Base-by-base conservation (phyloP, 331 rosid genomes). In the Rosa hybrid region DNA sequence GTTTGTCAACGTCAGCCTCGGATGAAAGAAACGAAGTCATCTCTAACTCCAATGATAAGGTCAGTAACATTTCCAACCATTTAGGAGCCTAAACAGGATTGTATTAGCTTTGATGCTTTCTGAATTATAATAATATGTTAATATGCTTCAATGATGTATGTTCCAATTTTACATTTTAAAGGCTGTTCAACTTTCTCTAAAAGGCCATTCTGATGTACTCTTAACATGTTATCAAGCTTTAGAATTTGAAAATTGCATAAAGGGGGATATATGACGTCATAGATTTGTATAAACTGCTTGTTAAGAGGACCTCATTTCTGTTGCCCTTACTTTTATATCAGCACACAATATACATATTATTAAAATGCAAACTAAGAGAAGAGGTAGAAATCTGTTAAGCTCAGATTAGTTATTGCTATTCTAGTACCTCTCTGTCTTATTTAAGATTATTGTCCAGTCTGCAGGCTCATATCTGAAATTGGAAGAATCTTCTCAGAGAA, bases 381-480 rank as follows among this genome's bases (percentile, higher is more conserved):
- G 44, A 30, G 12, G 50, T 12, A 39, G 14, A 20, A 41, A 68
- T 39, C 12, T 67, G 50, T 8, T 8, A 17, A 13, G 27, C 12
- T 11, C 49, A 16, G 48, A 49, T 11, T 51, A 34, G 46, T 39
- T 48, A n/a, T 64, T 80, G 20, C 49, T 62, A 50, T 13, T 17
- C 60, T 17, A 78, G 42, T 39, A 25, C 56, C 23, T 64, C 57
- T 46, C 60, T 45, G 39, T 75, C 82, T 85, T 57, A 72, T 60
- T 86, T 72, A 75, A 74, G 59, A 81, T 78, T 75, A 57, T 72
- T 86, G 39, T 79, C 67, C 88, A 94, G 98, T 81, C 82, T 71
- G 68, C 82, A 82, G 86, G 86, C 62, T 46, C 45, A 48, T 72
- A 23, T 68, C 68, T 83, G 74, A 84, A 84, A 53, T 79, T 86